Evolutionary conservation across 75 land plant genomes (phyloP).

Genomic region (Isoetes taiwanensis): DNA sequence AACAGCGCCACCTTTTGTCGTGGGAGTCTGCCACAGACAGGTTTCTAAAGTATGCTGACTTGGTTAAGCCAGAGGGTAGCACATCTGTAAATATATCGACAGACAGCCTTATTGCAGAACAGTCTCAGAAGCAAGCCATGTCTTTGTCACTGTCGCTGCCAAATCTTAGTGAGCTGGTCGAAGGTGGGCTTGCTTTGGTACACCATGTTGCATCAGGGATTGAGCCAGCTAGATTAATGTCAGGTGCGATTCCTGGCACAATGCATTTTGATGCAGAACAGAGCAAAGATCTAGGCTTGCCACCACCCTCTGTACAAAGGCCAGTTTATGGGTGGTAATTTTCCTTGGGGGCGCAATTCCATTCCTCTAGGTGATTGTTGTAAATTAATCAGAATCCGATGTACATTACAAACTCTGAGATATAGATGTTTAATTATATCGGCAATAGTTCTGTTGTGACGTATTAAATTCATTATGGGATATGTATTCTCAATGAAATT

Average conservation of each 20-base stretch:
- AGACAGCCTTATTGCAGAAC: neutral
- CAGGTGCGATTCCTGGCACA: slow-evolving; percentile 79
- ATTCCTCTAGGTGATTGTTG: too few relatives aligned
- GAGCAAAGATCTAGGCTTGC: slow-evolving; percentile 52
- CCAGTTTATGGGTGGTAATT: slow-evolving; percentile 86
- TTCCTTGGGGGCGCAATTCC: too few relatives aligned
- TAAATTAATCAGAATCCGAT: too few relatives aligned
- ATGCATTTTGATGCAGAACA: slow-evolving; percentile 51
- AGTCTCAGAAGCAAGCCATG: slow-evolving; percentile 10
- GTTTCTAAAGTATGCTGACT: slow-evolving; percentile 74
- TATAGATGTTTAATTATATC: too few relatives aligned
- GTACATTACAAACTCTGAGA: too few relatives aligned
- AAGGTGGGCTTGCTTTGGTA: slow-evolving; percentile 65
- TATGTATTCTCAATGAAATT: too few relatives aligned
- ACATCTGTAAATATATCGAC: slow-evolving; percentile 6
- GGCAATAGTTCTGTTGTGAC: too few relatives aligned
- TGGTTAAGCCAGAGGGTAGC: slow-evolving; percentile 19
- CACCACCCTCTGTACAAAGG: slow-evolving; percentile 50
- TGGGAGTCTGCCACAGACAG: slow-evolving; percentile 98
- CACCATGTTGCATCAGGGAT: slow-evolving; percentile 78
- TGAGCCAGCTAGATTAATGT: slow-evolving; percentile 47
- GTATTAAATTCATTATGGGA: too few relatives aligned
- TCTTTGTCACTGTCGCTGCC: slow-evolving; percentile 52
- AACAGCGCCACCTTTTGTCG: slow-evolving; percentile 62
- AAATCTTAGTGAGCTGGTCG: slow-evolving; percentile 37